Evolutionary conservation across 495 filamentous ascomycete genomes (phyloP), one percentile per base, ranked within the genome.

Genomic region (Annulohypoxylon stygium): DNA sequence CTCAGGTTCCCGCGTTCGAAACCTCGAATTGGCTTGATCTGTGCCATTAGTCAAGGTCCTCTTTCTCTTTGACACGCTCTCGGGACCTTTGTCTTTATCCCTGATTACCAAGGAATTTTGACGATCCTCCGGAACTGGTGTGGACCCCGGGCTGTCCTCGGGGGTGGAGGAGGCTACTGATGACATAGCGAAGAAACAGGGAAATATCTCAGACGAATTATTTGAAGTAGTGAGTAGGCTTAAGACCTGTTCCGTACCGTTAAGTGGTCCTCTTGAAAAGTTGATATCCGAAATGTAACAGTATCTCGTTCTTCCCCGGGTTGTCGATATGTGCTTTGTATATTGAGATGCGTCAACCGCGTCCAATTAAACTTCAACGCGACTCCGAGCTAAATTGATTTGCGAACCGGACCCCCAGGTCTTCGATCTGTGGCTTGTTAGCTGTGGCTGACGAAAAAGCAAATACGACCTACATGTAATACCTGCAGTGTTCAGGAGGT

Each of bases 41-140:
- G 69, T 72, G 43, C 84, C 87, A 18, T 86, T 83, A 3, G 84
- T 82, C 0, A 83, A 83, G 0, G 81, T 82, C 61, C 88, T 86
- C 62, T 88, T 86, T 58, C 85, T 81, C 76, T 89, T 90, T 1
- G 80, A 75, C 7, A 80, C 72, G 54, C 78, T 79, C 41, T 81
- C 80, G 37, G 71, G 50, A 8, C 25, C 76, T 53, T 75, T 82
- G 33, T 75, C 81, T 50, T 77, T 83, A 23, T 79, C 77, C 39
- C 78, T 70, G 58, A 79, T 67, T 6, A 75, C 78, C 47, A 79
- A 50, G 2, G 69, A 73, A 26, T 39, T 79, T 14, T 74, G 74
- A 33, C 53, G 75, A 39, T 48, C 65, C n/a, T 61, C 58, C 11
- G 62, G 62, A 34, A 12, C 51, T n/a, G 61, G 59, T 7, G 71